Percentiles rank a stretch among this genome's conserved stretches.
Conservation (phyloP, 2,329 filamentous ascomycete species). For the Aspergillus sojae region DNA sequence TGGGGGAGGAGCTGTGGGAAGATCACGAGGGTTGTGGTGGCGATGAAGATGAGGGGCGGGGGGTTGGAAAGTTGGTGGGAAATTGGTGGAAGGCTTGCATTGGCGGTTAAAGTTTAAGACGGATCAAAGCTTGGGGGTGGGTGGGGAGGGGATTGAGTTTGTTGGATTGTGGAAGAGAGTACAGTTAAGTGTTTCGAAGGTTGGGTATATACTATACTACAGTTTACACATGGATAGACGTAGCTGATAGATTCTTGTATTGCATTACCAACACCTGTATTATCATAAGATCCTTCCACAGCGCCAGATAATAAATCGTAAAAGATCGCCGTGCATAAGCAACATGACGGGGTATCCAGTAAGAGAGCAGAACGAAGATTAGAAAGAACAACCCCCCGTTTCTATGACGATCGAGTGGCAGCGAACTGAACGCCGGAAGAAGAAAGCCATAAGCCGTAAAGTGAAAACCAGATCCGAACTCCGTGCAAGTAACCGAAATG, state of each 20-base stretch:
- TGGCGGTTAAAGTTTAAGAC: too few species aligned
- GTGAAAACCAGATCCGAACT: background rate
- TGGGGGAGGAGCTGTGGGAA: constrained; percentile 74
- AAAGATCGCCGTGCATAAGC: constrained; percentile 28
- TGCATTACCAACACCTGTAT: constrained; percentile 16
- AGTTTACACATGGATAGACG: background rate
- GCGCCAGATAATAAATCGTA: constrained; percentile 9
- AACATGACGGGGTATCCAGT: constrained; percentile 41
- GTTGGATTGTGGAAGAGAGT: constrained; percentile 75
- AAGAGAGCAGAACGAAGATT: constrained; percentile 22
- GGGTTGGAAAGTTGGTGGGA: constrained; percentile 42
- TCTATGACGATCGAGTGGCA: constrained; percentile 20
- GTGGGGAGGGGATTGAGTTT: constrained; percentile 83
- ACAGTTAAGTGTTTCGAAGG: constrained; percentile 4
- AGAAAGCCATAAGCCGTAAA: constrained; percentile 12
- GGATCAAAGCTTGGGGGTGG: constrained; percentile 45
- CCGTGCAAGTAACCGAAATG: constrained; percentile 11
- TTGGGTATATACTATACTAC: too few species aligned
- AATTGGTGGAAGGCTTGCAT: constrained; percentile 36
- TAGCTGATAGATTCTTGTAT: background rate
- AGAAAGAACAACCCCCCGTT: constrained; percentile 18
- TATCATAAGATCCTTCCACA: constrained; percentile 11
- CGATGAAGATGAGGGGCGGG: constrained; percentile 14
- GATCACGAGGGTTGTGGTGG: constrained; percentile 65
- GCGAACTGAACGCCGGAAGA: constrained; percentile 9